These are phyloP conservation scores for Polymyxa betae DNA, from an alignment of 208 protist species.

Conservation along the genomic window DNA sequence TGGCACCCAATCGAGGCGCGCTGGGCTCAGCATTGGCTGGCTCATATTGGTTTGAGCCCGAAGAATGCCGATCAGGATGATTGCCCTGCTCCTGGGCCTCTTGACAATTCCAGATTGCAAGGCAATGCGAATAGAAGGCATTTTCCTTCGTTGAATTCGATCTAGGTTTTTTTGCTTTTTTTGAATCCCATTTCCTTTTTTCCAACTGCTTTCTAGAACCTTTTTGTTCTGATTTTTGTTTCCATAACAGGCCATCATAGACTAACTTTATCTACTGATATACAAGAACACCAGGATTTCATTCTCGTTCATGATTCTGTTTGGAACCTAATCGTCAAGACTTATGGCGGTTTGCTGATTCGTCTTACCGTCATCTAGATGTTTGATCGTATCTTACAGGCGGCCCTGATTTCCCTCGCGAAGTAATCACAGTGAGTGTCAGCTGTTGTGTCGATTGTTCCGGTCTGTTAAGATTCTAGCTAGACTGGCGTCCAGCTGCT, in stretches of 20 bases:
- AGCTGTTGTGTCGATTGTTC: not conserved
- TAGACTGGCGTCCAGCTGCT: not conserved
- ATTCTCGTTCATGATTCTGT: conserved; percentile 10
- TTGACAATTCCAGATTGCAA: not conserved
- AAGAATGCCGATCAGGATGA: not conserved
- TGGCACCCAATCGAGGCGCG: not conserved
- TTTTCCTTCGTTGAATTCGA: too few relatives aligned
- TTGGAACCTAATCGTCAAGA: not conserved
- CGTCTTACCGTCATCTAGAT: too few relatives aligned
- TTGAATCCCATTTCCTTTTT: too few relatives aligned
- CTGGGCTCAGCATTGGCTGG: not conserved
- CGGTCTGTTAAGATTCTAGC: not conserved
- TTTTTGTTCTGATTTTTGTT: not conserved
- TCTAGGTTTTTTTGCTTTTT: too few relatives aligned
- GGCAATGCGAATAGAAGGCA: too few relatives aligned
- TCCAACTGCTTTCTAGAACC: not conserved
- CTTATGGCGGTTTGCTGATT: too few relatives aligned
- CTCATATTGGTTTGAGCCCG: not conserved
- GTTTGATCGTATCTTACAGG: too few relatives aligned
- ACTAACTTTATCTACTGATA: not conserved
- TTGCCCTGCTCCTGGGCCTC: not conserved
- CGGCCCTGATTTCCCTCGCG: conserved; percentile 4
- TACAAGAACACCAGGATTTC: conserved; percentile 4
- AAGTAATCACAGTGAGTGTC: not conserved
- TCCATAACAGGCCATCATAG: not conserved